Base-by-base conservation (phyloP, 2,329 filamentous ascomycete species). In the Alternaria hordeiaustralica region DNA sequence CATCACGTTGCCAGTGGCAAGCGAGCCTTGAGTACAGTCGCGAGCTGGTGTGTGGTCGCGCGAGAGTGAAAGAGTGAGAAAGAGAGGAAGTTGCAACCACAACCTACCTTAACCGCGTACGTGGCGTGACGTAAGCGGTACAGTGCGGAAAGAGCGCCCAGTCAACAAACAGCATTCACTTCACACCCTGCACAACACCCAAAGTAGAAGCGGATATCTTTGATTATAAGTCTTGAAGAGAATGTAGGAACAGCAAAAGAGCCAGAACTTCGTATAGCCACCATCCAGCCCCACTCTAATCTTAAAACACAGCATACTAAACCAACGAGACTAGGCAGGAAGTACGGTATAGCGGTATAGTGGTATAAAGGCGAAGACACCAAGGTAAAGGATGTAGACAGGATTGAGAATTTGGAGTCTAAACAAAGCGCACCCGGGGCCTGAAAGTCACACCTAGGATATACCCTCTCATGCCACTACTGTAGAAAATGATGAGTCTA, bases 371-470 rank as follows among this genome's bases (percentile, higher is more conserved):
- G 13, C 15, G 2, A n/a, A 64, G 63, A 51, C 28, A 44, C 23
- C 30, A 33, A 15, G 45, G 57, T 49, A 44, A 60, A 64, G 51
- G 66, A 73, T 71, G 65, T 73, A 72, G 75, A 77, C 73, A 75
- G 71, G 71, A 74, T 79, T 53, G 73, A 75, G 71, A 72, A 78
- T 78, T 79, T 71, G 67, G 71, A 78, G 71, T 79, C 75, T 79
- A 79, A 53, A 73, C 72, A 74, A 76, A 76, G 73, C 72, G 69
- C 66, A 64, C 66, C 67, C 71, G 68, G 67, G 68, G 67, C 67
- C 69, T 33, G 73, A 73, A 72, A 73, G 73, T 41, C 69, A 74
- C 71, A 50, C 71, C 72, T 73, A 72, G 61, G 70, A 67, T 71
- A 73, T 71, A 59, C 49, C 70, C 64, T 73, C 33, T 71, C 73